phyloP scores from a whole-genome alignment of 805 yeast species.

The Metschnikowia shivogae region DNA sequence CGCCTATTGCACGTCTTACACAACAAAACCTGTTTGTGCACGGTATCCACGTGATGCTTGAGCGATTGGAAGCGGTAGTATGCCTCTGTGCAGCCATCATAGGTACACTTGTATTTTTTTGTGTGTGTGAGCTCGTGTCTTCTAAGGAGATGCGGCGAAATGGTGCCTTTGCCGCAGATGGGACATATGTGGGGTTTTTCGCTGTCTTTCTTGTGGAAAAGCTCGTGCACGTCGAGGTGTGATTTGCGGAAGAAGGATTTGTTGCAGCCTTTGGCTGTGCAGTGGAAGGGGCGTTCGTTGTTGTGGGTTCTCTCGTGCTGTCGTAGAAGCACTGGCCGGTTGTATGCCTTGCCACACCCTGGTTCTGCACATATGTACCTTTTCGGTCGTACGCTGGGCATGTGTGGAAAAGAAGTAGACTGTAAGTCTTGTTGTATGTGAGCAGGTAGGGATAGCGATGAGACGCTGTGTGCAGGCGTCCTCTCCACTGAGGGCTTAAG shows the following conservation, averaged over 20 bases:
- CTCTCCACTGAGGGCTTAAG: neutral
- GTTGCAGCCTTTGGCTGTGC: constrained; percentile 54
- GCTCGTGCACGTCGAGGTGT: constrained; percentile 70
- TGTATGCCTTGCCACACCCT: constrained; percentile 72
- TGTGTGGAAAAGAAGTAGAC: neutral
- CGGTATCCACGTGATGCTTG: constrained; percentile 62
- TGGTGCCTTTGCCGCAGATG: constrained; percentile 77
- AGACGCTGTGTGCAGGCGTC: neutral
- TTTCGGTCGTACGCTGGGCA: constrained; percentile 44
- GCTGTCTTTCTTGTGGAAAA: constrained; percentile 52
- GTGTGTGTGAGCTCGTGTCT: constrained; percentile 84
- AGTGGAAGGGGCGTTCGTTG: constrained; percentile 70
- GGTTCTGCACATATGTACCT: constrained; percentile 57
- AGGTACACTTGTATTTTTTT: constrained; percentile 42
- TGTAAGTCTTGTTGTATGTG: neutral
- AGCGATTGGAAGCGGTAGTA: constrained; percentile 76
- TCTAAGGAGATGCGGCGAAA: constrained; percentile 71
- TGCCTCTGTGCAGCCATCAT: constrained; percentile 58
- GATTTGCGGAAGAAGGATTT: constrained; percentile 71
- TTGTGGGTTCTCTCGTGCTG: constrained; percentile 81
- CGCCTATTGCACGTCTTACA: constrained; percentile 62
- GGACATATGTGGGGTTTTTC: constrained; percentile 71
- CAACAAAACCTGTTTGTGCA: constrained; percentile 53
- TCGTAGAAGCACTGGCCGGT: constrained; percentile 75
- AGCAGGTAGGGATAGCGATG: neutral